phyloP scores from a whole-genome alignment of 2,329 filamentous ascomycete genomes.

The Clonostachys rhizophaga region DNA sequence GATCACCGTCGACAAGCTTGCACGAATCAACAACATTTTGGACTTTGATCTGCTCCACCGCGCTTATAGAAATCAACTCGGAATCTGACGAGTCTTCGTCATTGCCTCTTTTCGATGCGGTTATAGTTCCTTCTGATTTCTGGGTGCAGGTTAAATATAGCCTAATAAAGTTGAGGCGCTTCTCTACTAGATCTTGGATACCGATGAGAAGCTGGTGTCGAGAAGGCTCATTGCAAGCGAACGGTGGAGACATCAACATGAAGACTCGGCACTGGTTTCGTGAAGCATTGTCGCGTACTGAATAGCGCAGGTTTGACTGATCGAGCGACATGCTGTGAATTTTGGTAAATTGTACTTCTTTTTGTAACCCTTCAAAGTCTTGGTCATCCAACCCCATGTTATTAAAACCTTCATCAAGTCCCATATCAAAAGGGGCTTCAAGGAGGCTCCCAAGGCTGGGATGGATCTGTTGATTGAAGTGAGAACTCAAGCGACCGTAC shows the following conservation, averaged over 20 bases:
- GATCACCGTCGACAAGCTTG: conserved; percentile 61
- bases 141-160: conserved; percentile 47
- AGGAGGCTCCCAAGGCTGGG: conserved; percentile 57
- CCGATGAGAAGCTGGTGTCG: conserved; percentile 59
- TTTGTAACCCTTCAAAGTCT: conserved; percentile 65
- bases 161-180: conserved; percentile 62
- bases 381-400: conserved; percentile 70
- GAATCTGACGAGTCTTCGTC: not conserved
- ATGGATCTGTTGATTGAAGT: conserved; percentile 38
- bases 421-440: conserved; percentile 63
- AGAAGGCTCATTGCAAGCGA: conserved; percentile 46
- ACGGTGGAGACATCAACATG: conserved; percentile 57
- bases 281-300: conserved; percentile 46
- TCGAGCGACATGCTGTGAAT: conserved; percentile 64
- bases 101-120: conserved; percentile 6
- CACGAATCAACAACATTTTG: conserved; percentile 70
- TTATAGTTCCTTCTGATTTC: conserved; percentile 15
- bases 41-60: conserved; percentile 47
- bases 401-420: conserved; percentile 68
- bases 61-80: conserved; percentile 10
- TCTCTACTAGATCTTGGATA: conserved; percentile 65
- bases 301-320: conserved; percentile 56
- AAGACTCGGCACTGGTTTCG: conserved; percentile 59
- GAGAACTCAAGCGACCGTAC: conserved; percentile 30
- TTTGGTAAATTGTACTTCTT: conserved; percentile 68